These are phyloP conservation scores for Apiotrichum montevideense DNA, from an alignment of 1,284 basidiomycete genomes.

Conservation along the genomic window DNA sequence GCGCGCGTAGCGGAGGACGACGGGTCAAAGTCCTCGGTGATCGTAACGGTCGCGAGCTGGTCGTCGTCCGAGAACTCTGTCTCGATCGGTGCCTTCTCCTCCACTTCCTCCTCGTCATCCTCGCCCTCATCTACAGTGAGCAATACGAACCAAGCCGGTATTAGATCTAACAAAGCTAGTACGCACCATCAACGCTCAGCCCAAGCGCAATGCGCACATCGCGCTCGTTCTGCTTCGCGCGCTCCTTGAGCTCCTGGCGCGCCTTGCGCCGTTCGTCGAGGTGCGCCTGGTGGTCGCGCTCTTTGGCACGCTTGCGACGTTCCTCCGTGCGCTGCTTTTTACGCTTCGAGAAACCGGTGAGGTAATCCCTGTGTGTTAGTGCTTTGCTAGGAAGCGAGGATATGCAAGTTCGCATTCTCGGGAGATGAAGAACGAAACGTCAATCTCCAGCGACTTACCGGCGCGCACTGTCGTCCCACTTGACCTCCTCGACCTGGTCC, in stretches of 20 bases:
- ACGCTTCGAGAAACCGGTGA: slow-evolving; percentile 47
- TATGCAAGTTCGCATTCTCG: too few species aligned
- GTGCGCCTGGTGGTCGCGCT: slow-evolving; percentile 43
- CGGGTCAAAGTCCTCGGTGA: slow-evolving; percentile 46
- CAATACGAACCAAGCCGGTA: background rate
- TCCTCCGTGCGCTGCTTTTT: slow-evolving; percentile 48
- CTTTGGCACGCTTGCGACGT: slow-evolving; percentile 38
- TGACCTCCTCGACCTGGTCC: slow-evolving; percentile 46
- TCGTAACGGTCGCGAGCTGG: slow-evolving; percentile 45
- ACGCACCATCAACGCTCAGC: slow-evolving; percentile 24
- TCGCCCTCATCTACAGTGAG: slow-evolving; percentile 2
- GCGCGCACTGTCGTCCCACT: slow-evolving; percentile 47
- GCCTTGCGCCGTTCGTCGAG: slow-evolving; percentile 41
- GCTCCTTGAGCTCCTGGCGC: slow-evolving; percentile 36
- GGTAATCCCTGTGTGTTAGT: slow-evolving; percentile 38
- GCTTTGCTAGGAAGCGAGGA: too few species aligned
- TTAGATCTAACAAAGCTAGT: background rate
- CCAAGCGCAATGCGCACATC: slow-evolving; percentile 43
- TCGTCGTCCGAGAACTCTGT: slow-evolving; percentile 45
- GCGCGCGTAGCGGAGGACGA: background rate
- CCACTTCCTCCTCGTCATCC: slow-evolving; percentile 8
- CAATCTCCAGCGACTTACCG: slow-evolving; percentile 24
- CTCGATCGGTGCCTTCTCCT: slow-evolving; percentile 23
- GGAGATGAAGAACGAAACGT: too few species aligned
- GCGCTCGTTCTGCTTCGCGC: slow-evolving; percentile 42